Evolutionary conservation across 345 rosid species (phyloP), one percentile per base, ranked within the genome.

Genomic region (Linum trigynum): DNA sequence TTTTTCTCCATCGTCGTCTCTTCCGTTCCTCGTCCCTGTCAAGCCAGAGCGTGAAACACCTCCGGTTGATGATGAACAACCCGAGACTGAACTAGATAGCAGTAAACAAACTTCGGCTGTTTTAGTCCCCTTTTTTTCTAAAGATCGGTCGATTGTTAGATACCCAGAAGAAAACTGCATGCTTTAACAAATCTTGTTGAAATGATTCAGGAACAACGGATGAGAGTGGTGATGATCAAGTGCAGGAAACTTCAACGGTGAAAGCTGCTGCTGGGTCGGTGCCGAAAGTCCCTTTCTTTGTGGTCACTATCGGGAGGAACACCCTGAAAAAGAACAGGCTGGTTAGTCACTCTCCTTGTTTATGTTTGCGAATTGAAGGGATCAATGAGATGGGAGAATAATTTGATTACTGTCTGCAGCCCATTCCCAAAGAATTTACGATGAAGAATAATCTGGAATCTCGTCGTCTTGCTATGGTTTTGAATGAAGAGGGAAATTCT

Each of bases 401-500:
- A 14, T n/a, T 10, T 35, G 10, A 0, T 5, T 2, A 60, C 43
- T 57, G 16, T n/a, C 9, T 35, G 58, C 68, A 70, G 68, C 38
- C 15, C 12, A 58, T 70, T 12, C 68, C 68, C 7, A 50, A 11
- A 45, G 10, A 6, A 17, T 70, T 70, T 11, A 57, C 73, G 39
- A 64, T 48, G 32, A 38, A 14, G 4, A 43, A 62, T 38, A 32
- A 39, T 17, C 57, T 70, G 55, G 39, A 4, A 10, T 48, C 15
- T 1, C 14, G 53, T 58, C 40, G 64, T 39, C 7, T 38, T 57
- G 7, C 57, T 42, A 45, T 64, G 37, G 35, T 70, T 57, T 38
- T 45, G 53, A 35, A 70, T 64, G 43, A 64, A 50, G 10, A 64
- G 17, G 73, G 68, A 58, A 64, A 39, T 14, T 64, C 64, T 45